These are phyloP conservation scores for Oxyria digyna DNA, from an alignment of 148 eudicot genomes.

Conservation along the genomic window DNA sequence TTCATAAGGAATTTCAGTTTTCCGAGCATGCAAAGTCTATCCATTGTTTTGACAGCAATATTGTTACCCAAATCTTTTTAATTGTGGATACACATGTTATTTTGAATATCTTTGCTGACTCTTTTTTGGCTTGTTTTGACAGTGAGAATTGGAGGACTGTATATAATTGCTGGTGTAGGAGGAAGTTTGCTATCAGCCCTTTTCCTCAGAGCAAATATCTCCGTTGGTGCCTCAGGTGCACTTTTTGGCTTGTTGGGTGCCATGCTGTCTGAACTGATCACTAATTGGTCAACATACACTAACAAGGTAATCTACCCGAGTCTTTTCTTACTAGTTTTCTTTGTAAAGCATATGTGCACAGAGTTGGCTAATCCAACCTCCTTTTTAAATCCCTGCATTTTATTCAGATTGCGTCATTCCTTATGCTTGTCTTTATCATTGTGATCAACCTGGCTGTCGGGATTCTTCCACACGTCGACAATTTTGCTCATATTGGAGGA, in stretches of 20 bases:
- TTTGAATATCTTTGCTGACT: neutral
- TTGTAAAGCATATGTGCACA: neutral
- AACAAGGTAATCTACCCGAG: slow-evolving; percentile 42
- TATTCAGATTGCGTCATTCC: slow-evolving; percentile 47
- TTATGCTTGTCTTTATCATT: slow-evolving; percentile 55
- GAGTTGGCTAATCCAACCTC: neutral
- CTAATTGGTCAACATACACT: slow-evolving; percentile 73
- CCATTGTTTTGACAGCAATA: neutral
- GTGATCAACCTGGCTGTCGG: slow-evolving; percentile 63
- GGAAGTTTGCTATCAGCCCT: slow-evolving; percentile 84
- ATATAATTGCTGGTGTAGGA: slow-evolving; percentile 73
- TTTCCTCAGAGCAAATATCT: slow-evolving; percentile 50
- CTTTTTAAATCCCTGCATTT: neutral
- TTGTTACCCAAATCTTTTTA: neutral
- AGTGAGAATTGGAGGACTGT: slow-evolving; percentile 71
- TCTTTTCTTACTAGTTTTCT: neutral
- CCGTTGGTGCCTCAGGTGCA: slow-evolving; percentile 97
- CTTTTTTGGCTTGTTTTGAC: slow-evolving; percentile 13
- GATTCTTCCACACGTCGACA: slow-evolving; percentile 85
- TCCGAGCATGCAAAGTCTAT: neutral
- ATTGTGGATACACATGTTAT: neutral
- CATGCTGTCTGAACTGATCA: slow-evolving; percentile 87
- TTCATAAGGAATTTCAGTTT: neutral
- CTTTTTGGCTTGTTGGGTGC: slow-evolving; percentile 83
- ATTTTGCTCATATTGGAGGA: slow-evolving; percentile 93